Evolutionary conservation across 2,329 filamentous ascomycete species (phyloP).

Genomic region (Chrysosphaeria jannelii): DNA sequence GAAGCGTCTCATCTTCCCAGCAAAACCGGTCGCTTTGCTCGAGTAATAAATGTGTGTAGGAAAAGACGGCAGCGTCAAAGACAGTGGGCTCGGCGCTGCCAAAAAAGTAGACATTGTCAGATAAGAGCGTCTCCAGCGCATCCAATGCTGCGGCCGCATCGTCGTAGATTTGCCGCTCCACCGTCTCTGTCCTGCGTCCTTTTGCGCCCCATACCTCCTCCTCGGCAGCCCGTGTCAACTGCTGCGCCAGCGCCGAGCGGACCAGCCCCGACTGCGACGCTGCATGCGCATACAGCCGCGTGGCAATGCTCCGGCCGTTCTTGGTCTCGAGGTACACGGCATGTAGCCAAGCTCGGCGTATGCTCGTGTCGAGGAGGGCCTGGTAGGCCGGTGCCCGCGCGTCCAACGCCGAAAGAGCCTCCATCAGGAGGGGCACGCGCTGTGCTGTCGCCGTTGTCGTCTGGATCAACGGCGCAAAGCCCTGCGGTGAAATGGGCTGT

Average conservation of each 20-base stretch:
- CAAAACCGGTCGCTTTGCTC: conserved; percentile 21
- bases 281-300: conserved; percentile 38
- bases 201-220: conserved; percentile 16
- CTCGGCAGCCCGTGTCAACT: conserved; percentile 43
- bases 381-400: conserved; percentile 42
- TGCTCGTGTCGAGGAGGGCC: conserved; percentile 41
- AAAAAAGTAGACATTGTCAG: conserved; percentile 9
- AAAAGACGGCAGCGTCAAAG: conserved; percentile 73
- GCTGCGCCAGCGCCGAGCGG: conserved; percentile 25
- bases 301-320: conserved; percentile 36
- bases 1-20: conserved; percentile 34
- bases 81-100: conserved; percentile 35
- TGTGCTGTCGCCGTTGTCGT: conserved; percentile 1
- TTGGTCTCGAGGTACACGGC: conserved; percentile 34
- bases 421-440: background rate
- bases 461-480: conserved; percentile 5
- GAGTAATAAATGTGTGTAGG: conserved; percentile 60
- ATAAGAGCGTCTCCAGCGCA: conserved; percentile 15
- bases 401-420: conserved; percentile 5
- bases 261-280: conserved; percentile 30
- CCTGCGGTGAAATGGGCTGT: conserved; percentile 6
- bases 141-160: conserved; percentile 15
- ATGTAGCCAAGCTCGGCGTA: conserved; percentile 76
- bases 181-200: conserved; percentile 8
- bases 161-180: conserved; percentile 11